Conservation (phyloP, 805 yeast species). For the Suhomyces canberraensis region DNA sequence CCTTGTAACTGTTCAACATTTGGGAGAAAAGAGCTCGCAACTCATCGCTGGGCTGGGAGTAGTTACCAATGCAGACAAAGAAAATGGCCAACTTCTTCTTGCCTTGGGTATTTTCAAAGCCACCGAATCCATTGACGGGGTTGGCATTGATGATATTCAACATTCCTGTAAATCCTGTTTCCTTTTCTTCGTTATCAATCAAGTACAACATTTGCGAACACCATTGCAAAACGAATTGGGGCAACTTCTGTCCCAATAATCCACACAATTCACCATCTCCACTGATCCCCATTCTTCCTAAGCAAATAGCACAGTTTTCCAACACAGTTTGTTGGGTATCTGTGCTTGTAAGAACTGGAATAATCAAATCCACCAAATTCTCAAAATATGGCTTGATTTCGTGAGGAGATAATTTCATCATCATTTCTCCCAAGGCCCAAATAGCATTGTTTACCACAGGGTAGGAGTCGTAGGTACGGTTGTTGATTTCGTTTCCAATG, state of each 20-base stretch:
- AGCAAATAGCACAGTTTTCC: conserved; percentile 86
- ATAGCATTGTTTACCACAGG: conserved; percentile 85
- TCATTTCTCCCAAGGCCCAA: conserved; percentile 90
- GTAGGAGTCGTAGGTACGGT: conserved; percentile 45
- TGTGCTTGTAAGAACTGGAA: conserved; percentile 54
- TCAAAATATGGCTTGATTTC: conserved; percentile 50
- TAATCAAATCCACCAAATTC: conserved; percentile 53
- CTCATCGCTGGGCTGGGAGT: conserved; percentile 47
- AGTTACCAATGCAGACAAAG: conserved; percentile 56
- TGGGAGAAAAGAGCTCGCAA: conserved; percentile 44
- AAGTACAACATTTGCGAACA: conserved; percentile 61
- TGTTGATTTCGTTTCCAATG: conserved; percentile 65
- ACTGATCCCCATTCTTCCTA: conserved; percentile 77
- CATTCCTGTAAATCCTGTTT: conserved; percentile 82
- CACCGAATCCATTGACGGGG: conserved; percentile 59
- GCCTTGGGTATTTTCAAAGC: conserved; percentile 42
- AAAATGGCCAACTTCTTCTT: conserved; percentile 49
- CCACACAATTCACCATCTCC: conserved; percentile 45
- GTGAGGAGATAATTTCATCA: conserved; percentile 51
- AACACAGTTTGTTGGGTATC: conserved; percentile 61
- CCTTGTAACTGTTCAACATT: conserved; percentile 44
- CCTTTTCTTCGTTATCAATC: conserved; percentile 84
- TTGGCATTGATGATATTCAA: conserved; percentile 60
- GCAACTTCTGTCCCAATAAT: conserved; percentile 52
- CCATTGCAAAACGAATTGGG: conserved; percentile 65